phyloP scores from a whole-genome alignment of 306 rosid species.

The Psophocarpus tetragonolobus region DNA sequence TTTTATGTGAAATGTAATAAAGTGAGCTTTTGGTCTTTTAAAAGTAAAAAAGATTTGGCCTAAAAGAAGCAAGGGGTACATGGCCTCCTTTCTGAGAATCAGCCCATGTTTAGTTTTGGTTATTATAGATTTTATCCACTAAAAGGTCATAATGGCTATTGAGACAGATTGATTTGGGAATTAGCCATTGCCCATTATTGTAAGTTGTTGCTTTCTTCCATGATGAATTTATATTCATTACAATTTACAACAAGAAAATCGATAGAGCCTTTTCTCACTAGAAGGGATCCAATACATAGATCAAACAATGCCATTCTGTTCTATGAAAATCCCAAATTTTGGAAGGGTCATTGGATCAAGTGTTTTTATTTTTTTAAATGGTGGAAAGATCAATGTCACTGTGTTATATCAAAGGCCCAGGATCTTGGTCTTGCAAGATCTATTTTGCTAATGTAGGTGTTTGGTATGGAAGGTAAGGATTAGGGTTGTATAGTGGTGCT shows the following conservation, averaged over 20 bases:
- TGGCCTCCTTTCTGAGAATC: slow-evolving; percentile 9
- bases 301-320: not conserved
- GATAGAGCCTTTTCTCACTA: not conserved
- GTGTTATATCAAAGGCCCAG: not conserved
- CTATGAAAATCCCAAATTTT: not conserved
- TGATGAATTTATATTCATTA: not conserved
- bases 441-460: not conserved
- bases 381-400: not conserved
- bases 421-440: not conserved
- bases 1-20: not conserved
- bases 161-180: not conserved
- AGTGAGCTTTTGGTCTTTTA: not conserved
- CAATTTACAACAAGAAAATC: not conserved
- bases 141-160: not conserved
- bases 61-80: not conserved
- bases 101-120: not conserved
- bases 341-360: not conserved
- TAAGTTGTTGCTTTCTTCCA: not conserved
- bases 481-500: not conserved
- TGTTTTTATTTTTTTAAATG: not conserved
- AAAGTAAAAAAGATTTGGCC: not conserved
- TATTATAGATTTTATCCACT: not conserved
- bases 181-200: not conserved
- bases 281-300: not conserved
- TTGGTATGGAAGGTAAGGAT: not conserved